These are phyloP conservation scores for Pythium myriotylum DNA, from an alignment of 352 stramenopile genomes.

Conservation along the genomic window DNA sequence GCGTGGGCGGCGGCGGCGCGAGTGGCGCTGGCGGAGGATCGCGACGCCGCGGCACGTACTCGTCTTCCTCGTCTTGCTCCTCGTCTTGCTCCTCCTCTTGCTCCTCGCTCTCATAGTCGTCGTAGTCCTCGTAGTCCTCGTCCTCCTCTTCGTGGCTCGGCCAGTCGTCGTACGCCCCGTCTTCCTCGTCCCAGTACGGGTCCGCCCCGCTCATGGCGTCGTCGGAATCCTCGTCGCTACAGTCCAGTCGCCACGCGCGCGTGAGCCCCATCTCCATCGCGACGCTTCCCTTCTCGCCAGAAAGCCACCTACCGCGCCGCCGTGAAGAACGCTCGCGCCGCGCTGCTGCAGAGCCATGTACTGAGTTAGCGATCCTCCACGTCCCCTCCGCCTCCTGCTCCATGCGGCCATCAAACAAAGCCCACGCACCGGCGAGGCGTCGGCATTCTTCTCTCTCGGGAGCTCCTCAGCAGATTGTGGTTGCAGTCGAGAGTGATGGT, in stretches of 20 bases:
- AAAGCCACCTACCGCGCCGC: too few species aligned
- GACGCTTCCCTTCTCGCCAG: too few species aligned
- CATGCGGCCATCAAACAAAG: not conserved
- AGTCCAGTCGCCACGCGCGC: too few species aligned
- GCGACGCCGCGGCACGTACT: conserved; percentile 3
- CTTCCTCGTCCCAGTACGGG: not conserved
- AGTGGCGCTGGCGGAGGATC: conserved; percentile 7
- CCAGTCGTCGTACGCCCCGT: not conserved
- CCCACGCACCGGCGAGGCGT: too few species aligned
- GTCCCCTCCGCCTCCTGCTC: not conserved
- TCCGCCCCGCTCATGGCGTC: too few species aligned
- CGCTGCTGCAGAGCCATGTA: too few species aligned
- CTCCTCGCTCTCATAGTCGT: conserved; percentile 3
- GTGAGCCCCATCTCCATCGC: too few species aligned
- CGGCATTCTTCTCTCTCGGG: too few species aligned
- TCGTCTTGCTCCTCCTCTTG: not conserved
- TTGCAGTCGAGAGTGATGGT: conserved; percentile 7
- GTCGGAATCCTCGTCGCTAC: too few species aligned
- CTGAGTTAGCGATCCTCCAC: too few species aligned
- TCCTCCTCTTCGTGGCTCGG: not conserved
- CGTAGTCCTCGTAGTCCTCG: conserved; percentile 4
- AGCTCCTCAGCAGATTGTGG: not conserved
- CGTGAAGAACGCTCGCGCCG: too few species aligned
- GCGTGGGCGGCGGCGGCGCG: conserved; percentile 30
- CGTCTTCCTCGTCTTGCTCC: conserved; percentile 3